Percentiles rank a stretch among this genome's conserved stretches.
These are phyloP conservation scores for Symbiodinium natans DNA, from an alignment of 73 alveolate species.

Conservation along the genomic window DNA sequence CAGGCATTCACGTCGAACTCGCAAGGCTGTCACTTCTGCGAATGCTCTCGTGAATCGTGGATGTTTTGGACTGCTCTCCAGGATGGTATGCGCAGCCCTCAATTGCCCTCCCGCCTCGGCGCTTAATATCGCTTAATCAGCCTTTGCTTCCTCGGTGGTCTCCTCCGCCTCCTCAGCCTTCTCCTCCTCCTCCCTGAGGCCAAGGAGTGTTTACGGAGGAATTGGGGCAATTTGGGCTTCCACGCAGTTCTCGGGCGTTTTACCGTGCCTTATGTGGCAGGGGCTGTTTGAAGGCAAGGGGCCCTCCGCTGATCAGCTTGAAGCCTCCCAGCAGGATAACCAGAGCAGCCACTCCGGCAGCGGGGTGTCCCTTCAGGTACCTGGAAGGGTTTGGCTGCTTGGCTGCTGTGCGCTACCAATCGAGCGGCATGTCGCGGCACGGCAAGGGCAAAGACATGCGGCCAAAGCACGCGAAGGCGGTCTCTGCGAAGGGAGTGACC, in stretches of 20 bases:
- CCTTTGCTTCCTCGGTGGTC: not conserved
- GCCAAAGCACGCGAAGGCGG: slow-evolving; percentile 47
- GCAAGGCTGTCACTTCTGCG: too few species aligned
- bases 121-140: too few species aligned
- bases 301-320: slow-evolving; percentile 41
- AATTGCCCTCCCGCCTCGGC: not conserved
- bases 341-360: slow-evolving; percentile 34
- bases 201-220: not conserved
- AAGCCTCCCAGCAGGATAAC: slow-evolving; percentile 46
- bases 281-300: not conserved
- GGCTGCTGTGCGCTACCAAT: too few species aligned
- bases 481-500: slow-evolving; percentile 89
- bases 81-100: not conserved
- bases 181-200: slow-evolving; percentile 28
- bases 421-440: too few species aligned
- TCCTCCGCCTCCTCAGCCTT: not conserved
- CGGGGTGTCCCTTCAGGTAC: slow-evolving; percentile 64
- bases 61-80: too few species aligned
- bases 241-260: too few species aligned
- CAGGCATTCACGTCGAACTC: not conserved
- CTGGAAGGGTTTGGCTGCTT: too few species aligned
- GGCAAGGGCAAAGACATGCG: too few species aligned
- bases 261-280: too few species aligned
- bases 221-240: too few species aligned
- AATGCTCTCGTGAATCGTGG: too few species aligned